Evolutionary conservation across 1,139 yeast species (phyloP).

Genomic region (Saccharomyces hybrid): DNA sequence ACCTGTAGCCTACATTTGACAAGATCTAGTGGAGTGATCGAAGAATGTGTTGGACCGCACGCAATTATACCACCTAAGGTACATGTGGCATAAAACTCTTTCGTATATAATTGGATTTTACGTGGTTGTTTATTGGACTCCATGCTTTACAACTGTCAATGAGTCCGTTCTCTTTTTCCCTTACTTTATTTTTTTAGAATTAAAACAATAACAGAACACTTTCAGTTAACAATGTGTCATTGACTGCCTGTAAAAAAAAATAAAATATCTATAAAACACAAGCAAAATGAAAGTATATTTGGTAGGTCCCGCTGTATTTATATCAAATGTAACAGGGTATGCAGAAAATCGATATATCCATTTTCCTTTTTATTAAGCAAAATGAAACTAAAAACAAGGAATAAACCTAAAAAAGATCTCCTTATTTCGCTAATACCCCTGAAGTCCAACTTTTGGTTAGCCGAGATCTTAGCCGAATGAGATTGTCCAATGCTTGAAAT

Average conservation of each 20-base stretch:
- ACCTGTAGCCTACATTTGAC: constrained; percentile 93
- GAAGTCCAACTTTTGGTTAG: background rate
- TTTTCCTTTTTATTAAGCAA: background rate
- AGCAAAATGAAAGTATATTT: background rate
- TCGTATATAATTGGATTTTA: constrained; percentile 43
- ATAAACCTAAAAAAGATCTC: background rate
- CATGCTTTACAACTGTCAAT: background rate
- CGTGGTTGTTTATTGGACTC: constrained; percentile 1
- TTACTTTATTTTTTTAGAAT: background rate
- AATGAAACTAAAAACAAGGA: background rate
- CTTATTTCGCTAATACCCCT: background rate
- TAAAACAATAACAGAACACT: background rate
- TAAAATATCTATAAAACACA: too few relatives aligned
- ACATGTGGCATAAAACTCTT: constrained; percentile 75
- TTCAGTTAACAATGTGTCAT: background rate
- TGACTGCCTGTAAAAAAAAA: background rate
- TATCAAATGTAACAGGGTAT: background rate
- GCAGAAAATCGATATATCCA: background rate
- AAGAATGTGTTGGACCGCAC: constrained; percentile 93
- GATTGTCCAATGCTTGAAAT: background rate
- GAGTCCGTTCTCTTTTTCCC: background rate
- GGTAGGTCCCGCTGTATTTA: background rate
- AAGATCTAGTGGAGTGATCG: constrained; percentile 85
- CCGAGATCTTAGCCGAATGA: background rate
- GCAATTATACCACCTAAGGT: constrained; percentile 82